Base-by-base conservation (phyloP, 768 basidiomycete genomes). In the Mycena metata region DNA sequence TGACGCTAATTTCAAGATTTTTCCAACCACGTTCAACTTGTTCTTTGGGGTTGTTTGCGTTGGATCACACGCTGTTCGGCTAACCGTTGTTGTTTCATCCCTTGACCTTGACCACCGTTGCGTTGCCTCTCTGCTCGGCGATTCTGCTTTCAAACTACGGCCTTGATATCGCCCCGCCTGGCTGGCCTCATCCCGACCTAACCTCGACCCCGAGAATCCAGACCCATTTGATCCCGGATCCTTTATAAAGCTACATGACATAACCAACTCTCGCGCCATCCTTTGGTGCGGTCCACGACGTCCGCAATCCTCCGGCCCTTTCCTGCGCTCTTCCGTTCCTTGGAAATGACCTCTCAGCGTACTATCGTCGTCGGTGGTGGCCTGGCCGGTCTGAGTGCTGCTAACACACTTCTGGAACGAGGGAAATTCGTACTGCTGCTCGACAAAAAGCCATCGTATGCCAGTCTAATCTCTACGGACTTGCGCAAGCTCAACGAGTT, bases 371-470 rank as follows among this genome's bases (percentile, higher is more conserved):
- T 66, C 13, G 65, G 65, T 23, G 65, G 65, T 17, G 65, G 65
- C 1, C 26, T 60, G 7, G 65, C 58, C 19, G 65, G 65, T 4
- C 51, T 66, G 66, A 88, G 87, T 60, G 92, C 92, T n/a, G 91
- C 91, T 24, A 92, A 93, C 77, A 92, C 91, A 13, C 85, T 94
- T 45, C 85, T 92, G 50, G 91, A 93, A 78, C 84, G 90, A 39
- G 92, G 91, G 30, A 89, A 86, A 10, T 90, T 87, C 74, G 91
- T 93, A 9, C 80, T 92, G 43, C 78, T 93, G 47, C 83, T 94
- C 36, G 92, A 94, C 79, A 77, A 76, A 67, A 73, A 73, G 56
- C 73, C 74, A 10, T 66, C 69, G 76, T 76, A 64, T 30, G 73
- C 71, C 2, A 8, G 10, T 30, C 39, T 33, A 11, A 21, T 16